phyloP scores from a whole-genome alignment of 345 rosid species.

The Noccaea bulbosa region DNA sequence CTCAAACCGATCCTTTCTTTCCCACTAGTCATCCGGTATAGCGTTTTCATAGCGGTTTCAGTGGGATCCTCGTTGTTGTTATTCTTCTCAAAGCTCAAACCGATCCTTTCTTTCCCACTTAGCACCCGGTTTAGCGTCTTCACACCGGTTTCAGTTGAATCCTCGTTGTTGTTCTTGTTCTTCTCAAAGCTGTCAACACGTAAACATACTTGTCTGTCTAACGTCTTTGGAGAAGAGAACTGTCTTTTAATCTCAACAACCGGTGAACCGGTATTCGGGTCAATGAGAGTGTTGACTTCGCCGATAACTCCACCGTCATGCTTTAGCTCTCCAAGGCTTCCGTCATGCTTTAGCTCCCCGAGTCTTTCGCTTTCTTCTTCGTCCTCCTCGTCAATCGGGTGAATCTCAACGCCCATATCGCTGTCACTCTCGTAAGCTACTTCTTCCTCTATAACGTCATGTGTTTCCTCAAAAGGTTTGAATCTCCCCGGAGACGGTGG shows the following conservation, averaged over 20 bases:
- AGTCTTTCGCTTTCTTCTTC: constrained; percentile 8
- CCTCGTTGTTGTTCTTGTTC: constrained; percentile 25
- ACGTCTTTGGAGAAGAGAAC: constrained; percentile 61
- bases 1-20: constrained; percentile 75
- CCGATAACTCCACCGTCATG: constrained; percentile 43
- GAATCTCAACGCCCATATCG: constrained; percentile 76
- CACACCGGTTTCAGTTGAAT: constrained; percentile 32
- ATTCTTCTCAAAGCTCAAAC: constrained; percentile 53
- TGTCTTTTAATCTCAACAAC: constrained; percentile 53
- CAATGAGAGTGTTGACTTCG: constrained; percentile 31
- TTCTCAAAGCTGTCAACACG: constrained; percentile 46
- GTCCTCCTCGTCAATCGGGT: constrained; percentile 76
- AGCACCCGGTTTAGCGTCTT: constrained; percentile 55
- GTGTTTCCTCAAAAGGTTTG: constrained; percentile 66
- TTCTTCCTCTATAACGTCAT: constrained; percentile 77
- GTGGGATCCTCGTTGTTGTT: constrained; percentile 25
- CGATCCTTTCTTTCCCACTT: constrained; percentile 74
- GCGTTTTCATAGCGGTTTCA: constrained; percentile 39
- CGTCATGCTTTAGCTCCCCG: constrained; percentile 36
- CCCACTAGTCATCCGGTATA: constrained; percentile 66
- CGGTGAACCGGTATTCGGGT: constrained; percentile 29
- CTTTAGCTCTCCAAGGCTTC: constrained; percentile 28
- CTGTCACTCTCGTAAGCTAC: constrained; percentile 71
- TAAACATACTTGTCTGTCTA: constrained; percentile 68
- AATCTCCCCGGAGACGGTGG: constrained; percentile 93